These are phyloP conservation scores for Multifurca ochricompacta DNA, from an alignment of 768 basidiomycete genomes.

Conservation along the genomic window DNA sequence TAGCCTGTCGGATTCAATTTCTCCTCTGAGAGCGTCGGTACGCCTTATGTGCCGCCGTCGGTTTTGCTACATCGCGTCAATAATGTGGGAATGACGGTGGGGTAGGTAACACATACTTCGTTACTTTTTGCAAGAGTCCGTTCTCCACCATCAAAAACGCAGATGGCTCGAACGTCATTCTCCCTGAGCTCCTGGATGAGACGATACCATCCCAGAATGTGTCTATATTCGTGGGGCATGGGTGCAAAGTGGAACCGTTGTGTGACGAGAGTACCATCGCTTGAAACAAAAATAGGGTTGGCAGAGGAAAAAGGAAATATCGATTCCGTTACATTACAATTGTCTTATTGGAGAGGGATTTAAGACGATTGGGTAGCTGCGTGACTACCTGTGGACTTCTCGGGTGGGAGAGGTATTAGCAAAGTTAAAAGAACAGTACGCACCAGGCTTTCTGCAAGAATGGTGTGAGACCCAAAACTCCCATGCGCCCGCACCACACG, in stretches of 20 bases:
- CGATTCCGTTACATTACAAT: conserved; percentile 56
- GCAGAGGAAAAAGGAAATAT: conserved; percentile 5
- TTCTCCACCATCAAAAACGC: conserved; percentile 72
- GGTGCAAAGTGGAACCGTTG: conserved; percentile 73
- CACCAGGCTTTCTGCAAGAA: conserved; percentile 65
- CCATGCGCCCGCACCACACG: conserved; percentile 39
- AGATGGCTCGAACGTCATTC: conserved; percentile 50
- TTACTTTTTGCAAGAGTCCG: conserved; percentile 59
- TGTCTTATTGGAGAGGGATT: conserved; percentile 52
- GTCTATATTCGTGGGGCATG: conserved; percentile 53
- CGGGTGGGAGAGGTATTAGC: background rate
- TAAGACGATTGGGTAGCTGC: conserved; percentile 56
- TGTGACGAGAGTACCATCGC: conserved; percentile 82
- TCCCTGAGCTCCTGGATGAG: conserved; percentile 56
- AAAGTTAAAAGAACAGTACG: conserved; percentile 15
- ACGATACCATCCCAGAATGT: conserved; percentile 74
- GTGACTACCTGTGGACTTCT: conserved; percentile 58
- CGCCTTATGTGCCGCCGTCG: conserved; percentile 46
- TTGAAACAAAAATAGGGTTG: conserved; percentile 26
- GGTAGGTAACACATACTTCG: conserved; percentile 43
- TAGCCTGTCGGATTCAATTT: conserved; percentile 51
- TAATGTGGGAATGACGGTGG: background rate
- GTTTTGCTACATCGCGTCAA: conserved; percentile 36
- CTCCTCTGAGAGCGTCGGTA: conserved; percentile 42
- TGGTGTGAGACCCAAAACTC: conserved; percentile 61